Evolutionary conservation across 768 basidiomycete species (phyloP), one percentile per base, ranked within the genome.

Genomic region (Phanerochaete carnosa): DNA sequence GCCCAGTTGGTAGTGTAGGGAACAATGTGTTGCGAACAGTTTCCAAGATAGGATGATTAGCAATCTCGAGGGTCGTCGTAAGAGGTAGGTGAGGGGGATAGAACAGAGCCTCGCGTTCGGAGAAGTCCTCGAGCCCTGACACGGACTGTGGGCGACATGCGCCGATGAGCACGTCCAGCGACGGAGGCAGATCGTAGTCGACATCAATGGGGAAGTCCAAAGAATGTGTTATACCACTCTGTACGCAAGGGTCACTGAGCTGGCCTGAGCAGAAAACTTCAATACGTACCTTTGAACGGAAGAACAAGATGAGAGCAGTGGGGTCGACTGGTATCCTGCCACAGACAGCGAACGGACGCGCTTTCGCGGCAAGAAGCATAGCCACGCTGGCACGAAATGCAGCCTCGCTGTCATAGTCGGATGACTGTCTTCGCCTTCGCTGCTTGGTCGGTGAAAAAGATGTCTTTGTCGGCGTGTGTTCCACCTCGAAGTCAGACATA

Each of bases 181-280:
- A 85, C 1, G 90, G 89, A 16, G 90, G 89, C 16, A 85, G 81
- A 69, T 84, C 85, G 66, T 88, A 84, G 64, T 87, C 86, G 47
- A 89, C 80, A 66, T 92, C 88, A 61, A 93, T 83, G 4, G 91
- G 91, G 68, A 92, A 92, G 69, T 92, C 89, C 23, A 93, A 79
- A 9, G 89, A 87, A 69, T 93, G 89, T 0, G 88, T 86, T 62
- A 90, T 88, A 32, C 88, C 90, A 62, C 85, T 86, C 90, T 93
- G 61, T 32, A 32, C 12, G 4, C 16, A 6, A n/a, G 6, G 12
- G 51, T 29, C 29, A 52, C 30, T 15, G 28, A n/a, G n/a, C n/a
- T 33, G 6, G 51, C 32, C 11, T 8, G 11, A 23, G 1, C 15
- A 45, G n/a, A 23, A 50, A 16, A 23, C 16, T 12, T 28, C 9